Conservation (phyloP, 2,329 filamentous ascomycete genomes). For the Ambrosiella xylebori region DNA sequence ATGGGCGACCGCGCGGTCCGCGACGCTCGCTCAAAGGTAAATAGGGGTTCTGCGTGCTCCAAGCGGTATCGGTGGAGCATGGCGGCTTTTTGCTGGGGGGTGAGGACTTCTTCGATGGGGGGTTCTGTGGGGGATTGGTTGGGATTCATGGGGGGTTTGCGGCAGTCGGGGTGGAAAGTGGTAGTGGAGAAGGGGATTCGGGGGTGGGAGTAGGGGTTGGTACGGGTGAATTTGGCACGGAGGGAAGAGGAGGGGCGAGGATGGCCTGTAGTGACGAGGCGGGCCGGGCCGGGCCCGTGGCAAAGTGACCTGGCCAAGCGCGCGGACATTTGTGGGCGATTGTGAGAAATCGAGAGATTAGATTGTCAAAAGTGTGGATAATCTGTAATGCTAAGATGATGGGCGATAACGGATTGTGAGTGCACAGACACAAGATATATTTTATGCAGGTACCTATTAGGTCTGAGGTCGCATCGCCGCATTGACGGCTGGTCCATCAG, state of each 20-base stretch:
- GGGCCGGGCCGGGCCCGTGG: no score
- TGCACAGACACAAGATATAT: no score
- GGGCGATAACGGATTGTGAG: no score
- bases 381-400: no score
- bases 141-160: slow-evolving; percentile 10
- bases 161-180: slow-evolving; percentile 1
- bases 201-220: background rate
- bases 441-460: no score
- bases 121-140: slow-evolving; percentile 9
- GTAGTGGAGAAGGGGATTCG: background rate
- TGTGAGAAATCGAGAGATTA: no score
- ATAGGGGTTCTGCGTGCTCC: slow-evolving; percentile 22
- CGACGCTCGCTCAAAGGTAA: slow-evolving; percentile 19
- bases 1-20: slow-evolving; percentile 21
- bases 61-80: slow-evolving; percentile 15
- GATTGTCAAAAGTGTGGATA: no score
- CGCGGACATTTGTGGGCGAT: no score
- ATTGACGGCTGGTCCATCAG: no score
- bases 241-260: background rate
- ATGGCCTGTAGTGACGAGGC: background rate
- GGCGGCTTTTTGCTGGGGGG: slow-evolving; percentile 2
- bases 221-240: background rate
- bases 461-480: no score
- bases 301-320: no score
- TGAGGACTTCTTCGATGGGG: slow-evolving; percentile 4